Conservation (phyloP, 306 rosid genomes). For the Prunus davidiana region DNA sequence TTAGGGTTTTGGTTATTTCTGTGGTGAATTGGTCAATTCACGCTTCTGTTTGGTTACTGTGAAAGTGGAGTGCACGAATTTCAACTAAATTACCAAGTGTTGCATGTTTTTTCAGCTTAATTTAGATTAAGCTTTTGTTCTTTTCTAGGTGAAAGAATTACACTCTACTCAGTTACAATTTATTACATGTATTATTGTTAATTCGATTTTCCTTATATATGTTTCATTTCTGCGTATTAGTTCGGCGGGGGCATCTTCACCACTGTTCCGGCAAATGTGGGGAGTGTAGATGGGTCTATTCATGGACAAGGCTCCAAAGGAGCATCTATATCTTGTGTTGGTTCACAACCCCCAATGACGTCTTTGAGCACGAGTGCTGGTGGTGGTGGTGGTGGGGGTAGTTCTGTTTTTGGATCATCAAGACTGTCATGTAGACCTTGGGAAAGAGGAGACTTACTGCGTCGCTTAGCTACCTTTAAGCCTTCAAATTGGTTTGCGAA, state of each 20-base stretch:
- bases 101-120: neutral
- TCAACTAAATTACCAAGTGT: neutral
- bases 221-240: slow-evolving; percentile 40
- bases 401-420: slow-evolving; percentile 76
- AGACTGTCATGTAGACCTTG: slow-evolving; percentile 89
- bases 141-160: neutral
- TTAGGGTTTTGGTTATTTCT: slow-evolving; percentile 18
- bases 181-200: neutral
- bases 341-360: slow-evolving; percentile 84
- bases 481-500: slow-evolving; percentile 85
- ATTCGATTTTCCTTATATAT: neutral
- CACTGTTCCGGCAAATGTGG: slow-evolving; percentile 79
- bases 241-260: slow-evolving; percentile 98
- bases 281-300: slow-evolving; percentile 86
- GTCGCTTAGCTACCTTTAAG: slow-evolving; percentile 90
- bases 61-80: neutral
- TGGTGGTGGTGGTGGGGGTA: slow-evolving; percentile 26
- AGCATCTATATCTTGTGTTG: slow-evolving; percentile 90
- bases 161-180: neutral
- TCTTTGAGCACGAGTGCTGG: slow-evolving; percentile 85
- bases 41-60: slow-evolving; percentile 1
- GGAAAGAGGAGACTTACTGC: slow-evolving; percentile 96
- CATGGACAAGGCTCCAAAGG: slow-evolving; percentile 92
- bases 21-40: slow-evolving; percentile 6
- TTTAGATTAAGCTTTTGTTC: neutral